Evolutionary conservation across 2,329 filamentous ascomycete genomes (phyloP).

Genomic region (Lomentospora prolificans): DNA sequence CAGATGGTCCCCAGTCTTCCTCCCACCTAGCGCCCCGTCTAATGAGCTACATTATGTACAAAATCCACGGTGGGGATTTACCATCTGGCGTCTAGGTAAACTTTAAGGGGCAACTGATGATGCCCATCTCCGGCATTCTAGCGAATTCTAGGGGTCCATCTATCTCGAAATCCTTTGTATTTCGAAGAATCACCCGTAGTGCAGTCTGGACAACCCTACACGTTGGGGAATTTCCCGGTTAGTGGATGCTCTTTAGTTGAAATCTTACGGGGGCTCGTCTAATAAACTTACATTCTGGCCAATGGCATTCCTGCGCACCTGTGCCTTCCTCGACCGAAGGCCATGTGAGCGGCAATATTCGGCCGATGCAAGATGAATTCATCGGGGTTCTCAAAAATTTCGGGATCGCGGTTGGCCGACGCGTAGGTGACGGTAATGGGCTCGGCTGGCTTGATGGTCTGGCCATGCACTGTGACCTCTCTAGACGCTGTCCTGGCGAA

Average conservation of each 20-base stretch:
- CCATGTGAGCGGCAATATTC: constrained; percentile 14
- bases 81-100: neutral
- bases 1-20: too few relatives aligned
- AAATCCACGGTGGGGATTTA: neutral
- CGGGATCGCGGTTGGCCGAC: constrained; percentile 14
- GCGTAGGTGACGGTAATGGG: constrained; percentile 14
- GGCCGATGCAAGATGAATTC: constrained; percentile 13
- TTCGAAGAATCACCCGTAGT: constrained; percentile 11
- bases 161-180: constrained; percentile 12
- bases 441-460: constrained; percentile 11
- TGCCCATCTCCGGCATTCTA: constrained; percentile 16
- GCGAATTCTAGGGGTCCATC: constrained; percentile 13
- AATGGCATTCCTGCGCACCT: constrained; percentile 15
- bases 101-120: constrained; percentile 14
- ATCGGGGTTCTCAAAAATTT: constrained; percentile 13
- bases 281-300: constrained; percentile 13
- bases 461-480: constrained; percentile 11
- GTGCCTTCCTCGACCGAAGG: constrained; percentile 14
- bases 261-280: too few relatives aligned
- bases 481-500: constrained; percentile 12
- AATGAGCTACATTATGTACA: too few relatives aligned
- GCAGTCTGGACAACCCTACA: constrained; percentile 11
- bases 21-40: too few relatives aligned
- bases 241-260: too few relatives aligned
- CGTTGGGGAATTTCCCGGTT: too few relatives aligned